Base-by-base conservation (phyloP, 352 stramenopile species). In the Phytophthora capsici region DNA sequence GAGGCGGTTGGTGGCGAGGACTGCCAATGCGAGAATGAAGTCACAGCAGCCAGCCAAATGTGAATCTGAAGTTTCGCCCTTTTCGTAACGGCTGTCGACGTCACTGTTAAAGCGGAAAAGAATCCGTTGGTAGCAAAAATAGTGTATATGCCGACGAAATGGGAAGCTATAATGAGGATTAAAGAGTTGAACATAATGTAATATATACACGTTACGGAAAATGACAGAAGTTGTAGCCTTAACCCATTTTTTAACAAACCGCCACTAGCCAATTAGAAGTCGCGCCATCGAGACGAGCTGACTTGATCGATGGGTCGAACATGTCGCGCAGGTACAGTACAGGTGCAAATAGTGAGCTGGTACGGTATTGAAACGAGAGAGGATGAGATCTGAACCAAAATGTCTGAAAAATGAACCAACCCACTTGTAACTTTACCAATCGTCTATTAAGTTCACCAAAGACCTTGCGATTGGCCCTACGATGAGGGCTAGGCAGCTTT, bases 21-120 rank as follows among this genome's bases (percentile, higher is more conserved):
- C 49, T 34, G 56, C 63, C 43, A 52, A 71, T 41, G 50, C 13
- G 36, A 45, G 57, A 71, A 71, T 71, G 62, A 70, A 52, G 32
- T 28, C 41, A 56, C 51, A 46, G 36, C 59, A 67, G 50, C 59
- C 59, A 68, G 59, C 59, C 59, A 68, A 68, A 67, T 67, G 50
- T 67, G 41, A 67, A 68, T 43, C 36, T 41, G 36, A 41, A 41
- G 36, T 41, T 62, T 51, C 37, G 34, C 55, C 55, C 48, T 34
- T 57, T 68, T 63, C 20, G 32, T 51, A 67, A 67, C 59, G 59
- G 51, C 26, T 41, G 59, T 9, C 59, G 59, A 68, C 51, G 59
- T 64, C 57, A 64, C 59, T 54, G 50, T 62, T 63, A 56, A 50
- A 62, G 37, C 25, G n/a, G 28, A 34, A 40, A 38, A 28, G 26